Evolutionary conservation across 2,329 filamentous ascomycete species (phyloP).

Genomic region (Aspergillus ochraceoroseus): DNA sequence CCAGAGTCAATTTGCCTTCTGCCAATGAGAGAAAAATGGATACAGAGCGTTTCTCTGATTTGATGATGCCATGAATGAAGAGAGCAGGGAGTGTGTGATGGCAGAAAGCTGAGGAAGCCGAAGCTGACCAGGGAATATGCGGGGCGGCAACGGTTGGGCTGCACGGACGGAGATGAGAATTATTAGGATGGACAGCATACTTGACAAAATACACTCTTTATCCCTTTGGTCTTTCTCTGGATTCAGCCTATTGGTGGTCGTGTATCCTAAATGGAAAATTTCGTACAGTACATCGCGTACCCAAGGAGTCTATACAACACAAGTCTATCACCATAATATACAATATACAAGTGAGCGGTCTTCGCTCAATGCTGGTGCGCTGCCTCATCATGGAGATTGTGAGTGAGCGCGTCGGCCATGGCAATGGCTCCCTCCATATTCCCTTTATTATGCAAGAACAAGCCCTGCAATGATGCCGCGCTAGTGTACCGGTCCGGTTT

Average conservation of each 20-base stretch:
- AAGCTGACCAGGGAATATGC: background rate
- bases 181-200: too few relatives aligned
- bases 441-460: slow-evolving; percentile 94
- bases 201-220: too few relatives aligned
- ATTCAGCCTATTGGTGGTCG: too few relatives aligned
- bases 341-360: slow-evolving; percentile 19
- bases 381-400: slow-evolving; percentile 31
- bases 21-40: slow-evolving; percentile 4
- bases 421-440: slow-evolving; percentile 79
- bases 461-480: slow-evolving; percentile 84
- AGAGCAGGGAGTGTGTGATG: background rate
- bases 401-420: slow-evolving; percentile 58
- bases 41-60: background rate
- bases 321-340: slow-evolving; percentile 9
- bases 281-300: slow-evolving; percentile 5
- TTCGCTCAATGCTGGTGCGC: slow-evolving; percentile 21
- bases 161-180: too few relatives aligned
- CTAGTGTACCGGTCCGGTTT: slow-evolving; percentile 58
- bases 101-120: slow-evolving; percentile 1
- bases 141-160: slow-evolving; percentile 3
- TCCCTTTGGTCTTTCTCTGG: too few relatives aligned
- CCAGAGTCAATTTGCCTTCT: background rate
- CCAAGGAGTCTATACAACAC: slow-evolving; percentile 1
- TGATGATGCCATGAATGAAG: background rate
- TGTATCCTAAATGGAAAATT: background rate